A percentile compares a stretch with the other conserved stretches of the same genome.
These are phyloP conservation scores for Tricholoma saponaceum DNA, from an alignment of 768 basidiomycete genomes.

Conservation along the genomic window DNA sequence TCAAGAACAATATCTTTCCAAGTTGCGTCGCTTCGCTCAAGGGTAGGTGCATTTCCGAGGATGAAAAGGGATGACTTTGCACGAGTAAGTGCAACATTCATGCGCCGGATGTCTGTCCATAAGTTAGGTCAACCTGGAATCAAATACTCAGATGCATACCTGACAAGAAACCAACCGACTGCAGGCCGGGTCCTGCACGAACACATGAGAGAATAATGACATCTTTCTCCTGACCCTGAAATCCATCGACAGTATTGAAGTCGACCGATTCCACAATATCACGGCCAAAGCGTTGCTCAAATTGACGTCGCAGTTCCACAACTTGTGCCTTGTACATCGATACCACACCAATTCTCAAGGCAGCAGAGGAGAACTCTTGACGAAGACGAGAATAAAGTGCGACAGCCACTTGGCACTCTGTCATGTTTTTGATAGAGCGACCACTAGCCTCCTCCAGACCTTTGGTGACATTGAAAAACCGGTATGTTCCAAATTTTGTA, in stretches of 20 bases:
- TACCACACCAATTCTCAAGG: constrained; percentile 59
- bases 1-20: constrained; percentile 81
- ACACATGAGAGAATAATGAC: constrained; percentile 98
- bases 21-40: constrained; percentile 77
- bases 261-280: constrained; percentile 71
- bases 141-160: constrained; percentile 37
- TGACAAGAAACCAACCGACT: constrained; percentile 83
- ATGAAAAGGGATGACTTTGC: constrained; percentile 93
- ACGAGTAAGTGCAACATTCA: constrained; percentile 99
- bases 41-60: constrained; percentile 84
- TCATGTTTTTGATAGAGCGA: constrained; percentile 72
- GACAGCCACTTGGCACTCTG: constrained; percentile 73
- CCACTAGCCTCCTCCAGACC: constrained; percentile 64
- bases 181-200: constrained; percentile 82
- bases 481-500: constrained; percentile 77
- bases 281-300: constrained; percentile 66
- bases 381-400: constrained; percentile 71
- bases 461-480: constrained; percentile 77
- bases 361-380: constrained; percentile 52
- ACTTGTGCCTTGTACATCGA: constrained; percentile 96
- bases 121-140: neutral
- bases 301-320: constrained; percentile 62
- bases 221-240: constrained; percentile 99
- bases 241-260: constrained; percentile 98
- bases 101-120: constrained; percentile 69